Evolutionary conservation across 768 basidiomycete species (phyloP), one percentile per base, ranked within the genome.

Genomic region (Lactarius sanguifluus): DNA sequence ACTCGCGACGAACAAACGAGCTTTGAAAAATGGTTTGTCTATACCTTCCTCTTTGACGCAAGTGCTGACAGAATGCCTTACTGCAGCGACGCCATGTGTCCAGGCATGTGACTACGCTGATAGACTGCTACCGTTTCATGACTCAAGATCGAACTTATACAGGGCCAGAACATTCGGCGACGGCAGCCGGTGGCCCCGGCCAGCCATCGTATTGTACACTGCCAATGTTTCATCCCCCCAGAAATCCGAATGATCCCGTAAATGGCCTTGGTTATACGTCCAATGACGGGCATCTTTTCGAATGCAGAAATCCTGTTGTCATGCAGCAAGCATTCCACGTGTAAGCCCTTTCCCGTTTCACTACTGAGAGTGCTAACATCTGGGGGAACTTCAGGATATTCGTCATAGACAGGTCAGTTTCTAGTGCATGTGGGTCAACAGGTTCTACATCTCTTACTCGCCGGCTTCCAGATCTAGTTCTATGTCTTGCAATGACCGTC

Each of bases 141-240:
- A 36, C 30, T 57, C 30, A 5, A 5, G 5, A 34, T 13, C n/a
- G 16, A n/a, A 34, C n/a, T 28, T 20, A 30, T 12, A 23, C 59
- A 86, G 86, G 83, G 12, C 75, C 79, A 1, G 84, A 87, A 69
- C 86, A 86, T 63, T 73, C 76, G 3, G 76, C 75, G 32, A 13
- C 23, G 23, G 23, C 50, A 15, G 25, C 50, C 1, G 50, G 13
- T 16, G 76, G 74, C 28, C 73, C 80, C 4, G 79, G 80, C 0
- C 77, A 80, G 64, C 83, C 83, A 13, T 86, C 83, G 5, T 84
- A 79, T 66, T 87, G 86, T 70, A 78, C 76, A 8, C 71, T 86
- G 6, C 82, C 85, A 0, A 75, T 83, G 52, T 83, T 87, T 73
- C 86, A 87, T 71, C 72, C 77, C 0, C 76, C 77, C 0, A 69